phyloP scores from a whole-genome alignment of 2,329 filamentous ascomycete species.

The Fusarium buharicum region DNA sequence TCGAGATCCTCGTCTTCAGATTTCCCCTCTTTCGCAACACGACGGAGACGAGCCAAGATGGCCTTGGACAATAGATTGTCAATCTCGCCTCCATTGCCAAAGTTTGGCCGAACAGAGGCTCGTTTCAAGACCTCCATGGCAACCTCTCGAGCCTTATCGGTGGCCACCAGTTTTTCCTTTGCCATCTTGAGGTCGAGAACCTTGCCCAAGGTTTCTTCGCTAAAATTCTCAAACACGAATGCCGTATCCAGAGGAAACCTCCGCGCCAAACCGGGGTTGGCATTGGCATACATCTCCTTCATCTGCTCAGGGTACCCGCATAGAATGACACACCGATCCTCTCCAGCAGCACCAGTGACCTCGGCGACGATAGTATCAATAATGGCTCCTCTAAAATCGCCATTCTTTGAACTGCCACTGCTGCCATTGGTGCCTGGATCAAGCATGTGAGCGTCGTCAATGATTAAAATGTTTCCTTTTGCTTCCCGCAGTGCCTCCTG shows the following conservation, averaged over 20 bases:
- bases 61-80: slow-evolving; percentile 60
- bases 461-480: slow-evolving; percentile 77
- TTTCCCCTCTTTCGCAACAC: slow-evolving; percentile 38
- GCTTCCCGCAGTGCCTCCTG: slow-evolving; percentile 74
- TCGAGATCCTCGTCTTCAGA: slow-evolving; percentile 38
- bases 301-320: slow-evolving; percentile 78
- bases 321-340: slow-evolving; percentile 78
- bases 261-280: slow-evolving; percentile 75
- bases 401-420: slow-evolving; percentile 47
- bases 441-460: slow-evolving; percentile 80
- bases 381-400: slow-evolving; percentile 69
- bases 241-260: slow-evolving; percentile 73
- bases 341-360: slow-evolving; percentile 74
- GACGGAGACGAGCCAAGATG: slow-evolving; percentile 40
- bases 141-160: slow-evolving; percentile 62
- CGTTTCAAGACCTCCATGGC: slow-evolving; percentile 69
- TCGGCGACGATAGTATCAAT: slow-evolving; percentile 81
- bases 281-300: slow-evolving; percentile 75
- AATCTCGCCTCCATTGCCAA: slow-evolving; percentile 80
- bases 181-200: slow-evolving; percentile 75
- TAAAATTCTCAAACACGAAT: slow-evolving; percentile 77
- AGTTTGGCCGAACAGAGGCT: slow-evolving; percentile 72
- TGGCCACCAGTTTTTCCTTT: slow-evolving; percentile 63
- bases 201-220: slow-evolving; percentile 63
- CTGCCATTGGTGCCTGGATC: slow-evolving; percentile 53